Evolutionary conservation across 306 rosid genomes (phyloP).

Genomic region (Cucurbita ficifolia): DNA sequence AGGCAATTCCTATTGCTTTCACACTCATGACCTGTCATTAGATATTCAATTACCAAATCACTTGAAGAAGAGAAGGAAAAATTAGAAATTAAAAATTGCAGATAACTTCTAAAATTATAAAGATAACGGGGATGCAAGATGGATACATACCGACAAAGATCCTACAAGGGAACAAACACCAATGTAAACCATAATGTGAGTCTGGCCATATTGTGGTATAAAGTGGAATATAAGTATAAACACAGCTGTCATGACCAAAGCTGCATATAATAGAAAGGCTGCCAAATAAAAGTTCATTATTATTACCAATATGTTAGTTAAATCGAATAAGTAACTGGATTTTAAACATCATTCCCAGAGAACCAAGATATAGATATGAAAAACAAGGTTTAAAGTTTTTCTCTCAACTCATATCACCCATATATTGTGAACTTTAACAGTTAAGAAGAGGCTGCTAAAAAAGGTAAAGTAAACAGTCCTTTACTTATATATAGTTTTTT

Average conservation of each 20-base stretch:
- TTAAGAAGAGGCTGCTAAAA: not conserved
- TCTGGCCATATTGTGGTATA: constrained; percentile 91
- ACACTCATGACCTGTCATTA: constrained; percentile 88
- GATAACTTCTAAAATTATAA: constrained; percentile 3
- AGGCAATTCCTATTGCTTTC: constrained; percentile 94
- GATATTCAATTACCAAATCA: not conserved
- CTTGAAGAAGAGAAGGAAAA: not conserved
- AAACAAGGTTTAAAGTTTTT: no score
- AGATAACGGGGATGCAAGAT: constrained; percentile 1
- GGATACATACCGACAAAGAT: constrained; percentile 74
- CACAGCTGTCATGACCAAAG: constrained; percentile 54
- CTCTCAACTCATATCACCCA: not conserved
- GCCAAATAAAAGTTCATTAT: constrained; percentile 17
- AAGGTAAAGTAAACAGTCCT: not conserved
- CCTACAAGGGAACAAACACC: constrained; percentile 99
- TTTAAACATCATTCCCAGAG: not conserved
- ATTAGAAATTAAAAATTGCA: not conserved
- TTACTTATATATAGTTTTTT: not conserved
- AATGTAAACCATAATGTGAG: constrained; percentile 94
- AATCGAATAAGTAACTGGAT: not conserved
- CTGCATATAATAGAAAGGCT: constrained; percentile 87
- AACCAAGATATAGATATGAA: not conserved
- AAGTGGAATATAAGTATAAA: constrained; percentile 64
- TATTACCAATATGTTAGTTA: not conserved
- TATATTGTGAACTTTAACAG: not conserved